Evolutionary conservation across 768 basidiomycete species (phyloP).

Genomic region (Arthromyces matolae): DNA sequence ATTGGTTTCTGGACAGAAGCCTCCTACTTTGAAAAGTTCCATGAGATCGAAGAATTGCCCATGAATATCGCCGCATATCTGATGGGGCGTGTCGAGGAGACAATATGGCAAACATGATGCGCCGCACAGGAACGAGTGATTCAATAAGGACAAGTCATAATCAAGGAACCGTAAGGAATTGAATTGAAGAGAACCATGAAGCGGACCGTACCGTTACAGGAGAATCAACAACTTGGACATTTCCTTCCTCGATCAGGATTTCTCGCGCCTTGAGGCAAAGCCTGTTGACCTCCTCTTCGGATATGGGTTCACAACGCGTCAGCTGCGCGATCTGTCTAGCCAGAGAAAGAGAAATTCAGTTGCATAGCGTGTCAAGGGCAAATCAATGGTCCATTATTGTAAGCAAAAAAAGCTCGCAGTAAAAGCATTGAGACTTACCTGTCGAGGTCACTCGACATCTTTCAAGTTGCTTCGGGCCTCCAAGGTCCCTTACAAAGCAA

Average conservation of each 20-base stretch:
- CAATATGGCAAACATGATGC: slow-evolving; percentile 2
- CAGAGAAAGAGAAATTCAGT: slow-evolving; percentile 1
- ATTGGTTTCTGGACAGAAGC: slow-evolving; percentile 88
- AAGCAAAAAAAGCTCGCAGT: not conserved
- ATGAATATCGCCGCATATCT: slow-evolving; percentile 96
- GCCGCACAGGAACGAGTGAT: slow-evolving; percentile 17
- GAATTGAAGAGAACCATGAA: slow-evolving; percentile 15
- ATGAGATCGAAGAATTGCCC: slow-evolving; percentile 96
- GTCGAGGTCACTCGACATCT: slow-evolving; percentile 25
- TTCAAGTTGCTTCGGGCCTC: not conserved
- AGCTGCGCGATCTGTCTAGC: slow-evolving; percentile 92
- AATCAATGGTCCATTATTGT: not conserved
- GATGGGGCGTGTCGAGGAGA: not conserved
- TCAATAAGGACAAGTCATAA: too few species aligned
- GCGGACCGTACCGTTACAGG: slow-evolving; percentile 80
- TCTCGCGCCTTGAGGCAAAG: slow-evolving; percentile 95
- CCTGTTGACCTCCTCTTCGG: slow-evolving; percentile 92
- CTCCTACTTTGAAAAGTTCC: slow-evolving; percentile 92
- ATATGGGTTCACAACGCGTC: slow-evolving; percentile 89
- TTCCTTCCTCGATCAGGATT: slow-evolving; percentile 95
- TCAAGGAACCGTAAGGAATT: too few species aligned
- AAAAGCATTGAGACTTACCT: slow-evolving; percentile 14
- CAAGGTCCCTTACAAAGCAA: not conserved
- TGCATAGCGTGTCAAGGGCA: slow-evolving; percentile 3
- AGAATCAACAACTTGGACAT: slow-evolving; percentile 88